Percentiles rank a stretch among this genome's conserved stretches.
Evolutionary conservation across 495 filamentous ascomycete species (phyloP).

Genomic region (Clavariopsis aquatica): DNA sequence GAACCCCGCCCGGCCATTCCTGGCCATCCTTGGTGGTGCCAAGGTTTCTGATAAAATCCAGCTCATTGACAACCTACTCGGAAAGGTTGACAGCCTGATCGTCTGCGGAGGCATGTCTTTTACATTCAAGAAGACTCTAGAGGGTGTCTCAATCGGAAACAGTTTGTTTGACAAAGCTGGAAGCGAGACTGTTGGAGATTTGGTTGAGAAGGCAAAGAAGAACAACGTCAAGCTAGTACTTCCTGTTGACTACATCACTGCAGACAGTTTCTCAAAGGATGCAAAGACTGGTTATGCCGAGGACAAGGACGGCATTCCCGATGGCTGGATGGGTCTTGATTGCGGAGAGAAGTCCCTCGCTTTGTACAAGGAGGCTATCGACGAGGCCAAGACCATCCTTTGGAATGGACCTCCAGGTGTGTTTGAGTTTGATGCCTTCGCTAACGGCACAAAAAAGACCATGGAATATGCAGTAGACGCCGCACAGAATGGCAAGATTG

Average conservation of each 20-base stretch:
- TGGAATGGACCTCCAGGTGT: slow-evolving; percentile 98
- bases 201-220: slow-evolving; percentile 95
- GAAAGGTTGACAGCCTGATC: slow-evolving; percentile 94
- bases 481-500: slow-evolving; percentile 77
- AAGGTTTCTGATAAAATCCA: slow-evolving; percentile 99
- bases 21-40: slow-evolving; percentile 95
- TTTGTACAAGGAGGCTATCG: slow-evolving; percentile 82
- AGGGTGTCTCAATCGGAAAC: slow-evolving; percentile 86
- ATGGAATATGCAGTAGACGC: slow-evolving; percentile 83
- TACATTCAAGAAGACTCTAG: slow-evolving; percentile 98
- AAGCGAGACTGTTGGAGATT: slow-evolving; percentile 82
- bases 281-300: slow-evolving; percentile 80
- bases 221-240: slow-evolving; percentile 92
- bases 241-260: slow-evolving; percentile 92
- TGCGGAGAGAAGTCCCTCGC: slow-evolving; percentile 84
- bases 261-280: slow-evolving; percentile 88
- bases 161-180: slow-evolving; percentile 93
- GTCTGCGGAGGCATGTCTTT: slow-evolving; percentile 99
- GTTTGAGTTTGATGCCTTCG: slow-evolving; percentile 95
- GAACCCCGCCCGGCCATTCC: slow-evolving; percentile 89
- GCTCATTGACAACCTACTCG: slow-evolving; percentile 96
- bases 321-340: slow-evolving; percentile 97
- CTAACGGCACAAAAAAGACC: slow-evolving; percentile 83
- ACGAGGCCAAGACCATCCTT: slow-evolving; percentile 89
- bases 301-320: slow-evolving; percentile 86